phyloP scores from a whole-genome alignment of 202 grass and related monocot species.

The Brachypodium distachyon region DNA sequence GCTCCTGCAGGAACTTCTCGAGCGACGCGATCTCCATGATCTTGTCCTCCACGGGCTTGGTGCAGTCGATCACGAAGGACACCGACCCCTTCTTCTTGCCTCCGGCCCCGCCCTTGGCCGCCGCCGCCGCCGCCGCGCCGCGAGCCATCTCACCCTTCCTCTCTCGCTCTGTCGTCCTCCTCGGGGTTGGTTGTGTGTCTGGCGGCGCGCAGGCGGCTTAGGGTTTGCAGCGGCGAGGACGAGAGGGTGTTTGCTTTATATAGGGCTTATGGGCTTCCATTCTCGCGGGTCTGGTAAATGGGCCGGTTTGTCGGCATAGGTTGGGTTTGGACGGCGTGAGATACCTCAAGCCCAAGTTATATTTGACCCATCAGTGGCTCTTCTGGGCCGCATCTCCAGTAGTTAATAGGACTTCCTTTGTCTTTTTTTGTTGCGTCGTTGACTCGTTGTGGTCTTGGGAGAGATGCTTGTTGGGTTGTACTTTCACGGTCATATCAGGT shows the following conservation, averaged over 20 bases:
- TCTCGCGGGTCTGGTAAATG: not conserved
- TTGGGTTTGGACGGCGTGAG: not conserved
- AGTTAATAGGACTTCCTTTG: no score
- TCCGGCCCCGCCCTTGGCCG: constrained; percentile 25
- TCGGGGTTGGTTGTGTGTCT: not conserved
- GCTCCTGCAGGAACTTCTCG: constrained; percentile 95
- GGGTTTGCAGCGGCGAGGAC: constrained; percentile 32
- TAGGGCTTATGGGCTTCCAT: constrained; percentile 26
- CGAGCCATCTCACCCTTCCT: constrained; percentile 28
- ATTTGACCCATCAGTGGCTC: no score
- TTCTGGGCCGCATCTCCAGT: no score
- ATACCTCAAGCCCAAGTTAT: no score
- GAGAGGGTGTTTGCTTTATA: not conserved
- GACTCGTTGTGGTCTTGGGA: no score
- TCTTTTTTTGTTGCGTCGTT: no score
- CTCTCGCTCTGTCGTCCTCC: not conserved
- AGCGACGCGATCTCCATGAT: constrained; percentile 96
- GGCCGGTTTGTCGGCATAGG: not conserved
- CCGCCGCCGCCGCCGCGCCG: constrained; percentile 13
- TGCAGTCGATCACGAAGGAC: constrained; percentile 75
- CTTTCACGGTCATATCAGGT: no score
- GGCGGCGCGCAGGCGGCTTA: constrained; percentile 39
- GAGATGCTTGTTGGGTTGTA: no score
- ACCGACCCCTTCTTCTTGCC: constrained; percentile 78
- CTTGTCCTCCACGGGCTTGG: constrained; percentile 91